Conservation (phyloP, 305 asterid species). For the Fraxinus nigra region DNA sequence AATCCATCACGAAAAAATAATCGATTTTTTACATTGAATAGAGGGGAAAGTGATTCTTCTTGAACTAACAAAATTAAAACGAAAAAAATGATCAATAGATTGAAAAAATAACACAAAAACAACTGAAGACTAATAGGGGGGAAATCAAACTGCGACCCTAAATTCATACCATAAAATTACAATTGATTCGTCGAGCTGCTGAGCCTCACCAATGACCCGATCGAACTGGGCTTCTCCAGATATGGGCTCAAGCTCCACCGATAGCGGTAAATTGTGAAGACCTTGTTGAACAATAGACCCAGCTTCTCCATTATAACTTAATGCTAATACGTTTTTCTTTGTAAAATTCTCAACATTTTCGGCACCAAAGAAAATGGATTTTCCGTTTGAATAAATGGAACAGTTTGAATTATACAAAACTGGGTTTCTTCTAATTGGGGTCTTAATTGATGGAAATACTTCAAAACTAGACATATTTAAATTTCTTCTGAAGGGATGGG, state of each 20-base stretch:
- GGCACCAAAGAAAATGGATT: conserved; percentile 15
- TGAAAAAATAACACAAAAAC: conserved; percentile 10
- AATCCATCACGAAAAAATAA: neutral
- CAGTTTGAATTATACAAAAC: conserved; percentile 8
- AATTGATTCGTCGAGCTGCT: conserved; percentile 55
- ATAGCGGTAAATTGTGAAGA: conserved; percentile 48
- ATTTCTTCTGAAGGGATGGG: neutral
- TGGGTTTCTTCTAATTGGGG: conserved; percentile 7
- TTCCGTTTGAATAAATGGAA: conserved; percentile 19
- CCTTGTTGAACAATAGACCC: conserved; percentile 40
- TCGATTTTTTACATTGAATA: neutral
- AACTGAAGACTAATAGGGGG: neutral
- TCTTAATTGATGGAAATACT: neutral
- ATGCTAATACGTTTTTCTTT: conserved; percentile 8
- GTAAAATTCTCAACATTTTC: conserved; percentile 4
- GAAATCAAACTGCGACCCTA: neutral
- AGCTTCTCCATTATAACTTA: conserved; percentile 30
- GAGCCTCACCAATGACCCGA: conserved; percentile 67
- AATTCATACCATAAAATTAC: conserved; percentile 59
- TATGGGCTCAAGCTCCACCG: conserved; percentile 55
- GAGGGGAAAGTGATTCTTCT: neutral
- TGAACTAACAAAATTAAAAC: neutral
- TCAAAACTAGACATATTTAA: neutral
- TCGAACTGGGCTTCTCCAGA: conserved; percentile 68
- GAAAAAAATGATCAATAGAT: neutral